These are phyloP conservation scores for Triadica sebifera DNA, from an alignment of 345 rosid species.

Conservation along the genomic window DNA sequence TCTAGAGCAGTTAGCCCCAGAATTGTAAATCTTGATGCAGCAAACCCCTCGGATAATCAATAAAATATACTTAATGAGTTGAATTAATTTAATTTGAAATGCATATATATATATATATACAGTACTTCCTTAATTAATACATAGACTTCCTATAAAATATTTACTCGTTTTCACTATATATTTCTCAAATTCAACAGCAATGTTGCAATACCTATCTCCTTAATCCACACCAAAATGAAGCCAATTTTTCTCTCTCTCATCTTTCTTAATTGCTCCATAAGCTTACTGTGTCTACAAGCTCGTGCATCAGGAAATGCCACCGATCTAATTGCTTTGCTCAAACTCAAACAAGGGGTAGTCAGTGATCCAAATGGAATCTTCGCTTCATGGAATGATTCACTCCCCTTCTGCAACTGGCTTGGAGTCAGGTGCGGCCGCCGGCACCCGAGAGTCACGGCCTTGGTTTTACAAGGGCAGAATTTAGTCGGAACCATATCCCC, in stretches of 20 bases:
- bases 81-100: too few relatives aligned
- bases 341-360: not conserved
- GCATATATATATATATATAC: too few relatives aligned
- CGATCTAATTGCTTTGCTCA: constrained; percentile 6
- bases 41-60: too few relatives aligned
- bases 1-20: too few relatives aligned
- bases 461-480: constrained; percentile 2
- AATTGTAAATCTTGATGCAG: too few relatives aligned
- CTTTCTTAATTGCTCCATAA: not conserved
- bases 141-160: too few relatives aligned
- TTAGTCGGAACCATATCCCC: constrained; percentile 10
- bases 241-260: not conserved
- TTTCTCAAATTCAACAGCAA: too few relatives aligned
- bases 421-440: constrained; percentile 2
- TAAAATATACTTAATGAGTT: too few relatives aligned
- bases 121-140: too few relatives aligned
- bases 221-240: not conserved
- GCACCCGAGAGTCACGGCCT: not conserved
- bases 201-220: not conserved
- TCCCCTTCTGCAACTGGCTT: constrained; percentile 6
- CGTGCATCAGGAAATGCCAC: not conserved
- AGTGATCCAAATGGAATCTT: not conserved
- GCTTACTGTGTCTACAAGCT: not conserved
- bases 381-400: not conserved
- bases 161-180: too few relatives aligned